Evolutionary conservation across 2,329 filamentous ascomycete species (phyloP), one percentile per base, ranked within the genome.

Genomic region (Emydomyces testavorans): DNA sequence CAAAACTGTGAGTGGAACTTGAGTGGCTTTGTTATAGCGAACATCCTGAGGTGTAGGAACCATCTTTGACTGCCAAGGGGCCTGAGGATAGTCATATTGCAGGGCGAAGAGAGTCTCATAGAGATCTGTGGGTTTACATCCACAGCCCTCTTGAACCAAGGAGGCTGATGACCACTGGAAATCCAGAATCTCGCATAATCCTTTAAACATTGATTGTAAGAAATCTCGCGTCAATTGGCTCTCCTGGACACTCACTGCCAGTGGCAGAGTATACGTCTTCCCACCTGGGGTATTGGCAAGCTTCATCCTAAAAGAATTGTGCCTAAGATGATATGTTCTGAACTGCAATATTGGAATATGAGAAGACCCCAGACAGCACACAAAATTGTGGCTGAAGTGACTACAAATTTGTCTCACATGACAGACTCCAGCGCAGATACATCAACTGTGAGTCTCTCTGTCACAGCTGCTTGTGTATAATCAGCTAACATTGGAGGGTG

Each of bases 341-440:
- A 60, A 38, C 61, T 60, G 4, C 54, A 54, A 39, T 62, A 67
- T 11, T 42, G 43, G 0, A 56, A 55, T 1, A 70, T 43, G 4
- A 55, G 46, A 1, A 70, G 28, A 0, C 57, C 64, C 68, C 68
- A 71, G 1, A 65, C 67, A 2, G 62, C 62, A 38, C 62, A 54
- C 26, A 60, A n/a, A n/a, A n/a, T n/a, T n/a, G n/a, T n/a, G n/a
- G n/a, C n/a, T n/a, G n/a, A n/a, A n/a, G n/a, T n/a, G n/a, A n/a
- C n/a, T n/a, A n/a, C n/a, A n/a, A n/a, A n/a, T n/a, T n/a, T n/a
- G n/a, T n/a, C n/a, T n/a, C n/a, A n/a, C n/a, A n/a, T n/a, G n/a
- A n/a, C n/a, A n/a, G n/a, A n/a, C n/a, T n/a, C n/a, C n/a, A n/a
- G n/a, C n/a, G n/a, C n/a, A n/a, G n/a, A n/a, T n/a, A n/a, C n/a